Evolutionary conservation across 345 rosid species (phyloP).

Genomic region (Linum lewisii): DNA sequence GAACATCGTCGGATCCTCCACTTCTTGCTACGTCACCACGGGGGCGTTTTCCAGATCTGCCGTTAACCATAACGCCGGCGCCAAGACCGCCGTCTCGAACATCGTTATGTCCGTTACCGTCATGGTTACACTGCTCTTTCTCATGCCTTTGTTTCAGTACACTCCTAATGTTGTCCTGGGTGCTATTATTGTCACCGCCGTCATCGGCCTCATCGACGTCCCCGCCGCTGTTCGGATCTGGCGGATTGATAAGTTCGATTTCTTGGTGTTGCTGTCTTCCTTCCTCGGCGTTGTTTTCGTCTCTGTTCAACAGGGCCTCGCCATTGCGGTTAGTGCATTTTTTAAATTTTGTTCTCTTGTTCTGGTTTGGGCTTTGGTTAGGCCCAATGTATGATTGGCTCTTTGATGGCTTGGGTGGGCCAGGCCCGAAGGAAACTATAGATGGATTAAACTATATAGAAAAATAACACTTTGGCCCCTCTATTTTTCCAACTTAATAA

Average conservation of each 20-base stretch:
- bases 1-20: slow-evolving; percentile 90
- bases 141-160: slow-evolving; percentile 92
- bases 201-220: slow-evolving; percentile 80
- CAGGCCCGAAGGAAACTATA: background rate
- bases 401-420: no score
- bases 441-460: no score
- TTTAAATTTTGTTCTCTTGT: no score
- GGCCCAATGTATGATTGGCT: no score
- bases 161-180: slow-evolving; percentile 88
- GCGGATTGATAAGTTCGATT: slow-evolving; percentile 89
- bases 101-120: slow-evolving; percentile 83
- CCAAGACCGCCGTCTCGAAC: slow-evolving; percentile 89
- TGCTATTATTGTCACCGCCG: slow-evolving; percentile 87
- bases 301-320: slow-evolving; percentile 78
- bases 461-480: no score
- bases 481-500: no score
- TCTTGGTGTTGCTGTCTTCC: slow-evolving; percentile 66
- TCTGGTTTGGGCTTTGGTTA: no score
- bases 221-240: slow-evolving; percentile 68
- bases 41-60: slow-evolving; percentile 96
- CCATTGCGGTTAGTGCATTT: slow-evolving; percentile 62
- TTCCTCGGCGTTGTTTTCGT: slow-evolving; percentile 77
- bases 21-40: slow-evolving; percentile 88
- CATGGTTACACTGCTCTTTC: slow-evolving; percentile 84
- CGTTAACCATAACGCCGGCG: slow-evolving; percentile 88